Percentiles rank a stretch among this genome's conserved stretches.
Evolutionary conservation across 257 asterid species (phyloP).

Genomic region (Cordia subcordata): DNA sequence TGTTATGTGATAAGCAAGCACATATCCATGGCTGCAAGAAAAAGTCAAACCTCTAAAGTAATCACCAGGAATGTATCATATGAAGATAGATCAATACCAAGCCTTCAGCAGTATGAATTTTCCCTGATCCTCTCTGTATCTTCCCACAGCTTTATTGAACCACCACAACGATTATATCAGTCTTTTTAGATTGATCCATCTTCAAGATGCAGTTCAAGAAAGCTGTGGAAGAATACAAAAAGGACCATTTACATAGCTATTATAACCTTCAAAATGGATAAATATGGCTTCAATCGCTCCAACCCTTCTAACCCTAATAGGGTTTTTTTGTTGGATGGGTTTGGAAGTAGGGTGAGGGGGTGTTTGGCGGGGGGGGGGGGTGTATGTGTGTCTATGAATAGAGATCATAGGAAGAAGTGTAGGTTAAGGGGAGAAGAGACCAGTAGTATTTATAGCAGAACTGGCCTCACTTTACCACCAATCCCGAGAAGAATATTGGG

Average conservation of each 20-base stretch:
- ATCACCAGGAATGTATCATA: too few relatives aligned
- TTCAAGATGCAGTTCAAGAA: slow-evolving; percentile 78
- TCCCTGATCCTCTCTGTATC: slow-evolving; percentile 39
- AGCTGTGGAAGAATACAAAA: slow-evolving; percentile 90
- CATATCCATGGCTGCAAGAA: too few relatives aligned
- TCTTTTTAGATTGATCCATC: not conserved
- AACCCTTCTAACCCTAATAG: slow-evolving; percentile 30
- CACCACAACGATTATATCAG: slow-evolving; percentile 18
- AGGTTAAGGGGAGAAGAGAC: slow-evolving; percentile 30
- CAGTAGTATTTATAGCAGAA: slow-evolving; percentile 60
- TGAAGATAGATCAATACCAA: too few relatives aligned
- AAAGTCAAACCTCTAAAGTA: too few relatives aligned
- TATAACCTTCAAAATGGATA: too few relatives aligned
- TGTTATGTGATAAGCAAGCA: too few relatives aligned
- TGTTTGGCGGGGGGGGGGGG: not conserved
- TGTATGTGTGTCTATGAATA: not conserved
- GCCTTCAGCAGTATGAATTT: not conserved
- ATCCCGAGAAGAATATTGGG: slow-evolving; percentile 97
- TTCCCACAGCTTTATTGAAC: slow-evolving; percentile 98
- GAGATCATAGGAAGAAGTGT: slow-evolving; percentile 12
- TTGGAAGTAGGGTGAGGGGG: not conserved
- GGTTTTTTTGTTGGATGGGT: slow-evolving; percentile 28
- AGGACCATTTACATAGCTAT: slow-evolving; percentile 23
- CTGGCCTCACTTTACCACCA: slow-evolving; percentile 51
- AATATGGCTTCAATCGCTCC: too few relatives aligned